Percentiles rank a stretch among this genome's conserved stretches.
Evolutionary conservation across 257 asterid genomes (phyloP).

Genomic region (Solanum infundibuliforme): DNA sequence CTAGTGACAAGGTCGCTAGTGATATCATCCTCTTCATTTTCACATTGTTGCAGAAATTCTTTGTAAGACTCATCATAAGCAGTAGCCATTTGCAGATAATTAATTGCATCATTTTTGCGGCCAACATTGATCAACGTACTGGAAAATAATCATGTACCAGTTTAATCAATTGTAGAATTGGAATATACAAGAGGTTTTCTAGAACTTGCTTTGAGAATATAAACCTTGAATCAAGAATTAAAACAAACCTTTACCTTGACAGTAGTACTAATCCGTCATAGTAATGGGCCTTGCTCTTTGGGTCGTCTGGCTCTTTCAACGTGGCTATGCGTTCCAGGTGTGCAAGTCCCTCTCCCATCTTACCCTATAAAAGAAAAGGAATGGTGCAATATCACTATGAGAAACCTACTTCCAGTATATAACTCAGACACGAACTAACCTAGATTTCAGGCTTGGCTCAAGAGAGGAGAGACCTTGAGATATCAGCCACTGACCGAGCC

Average conservation of each 20-base stretch:
- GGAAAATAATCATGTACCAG: not conserved
- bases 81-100: not conserved
- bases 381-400: not conserved
- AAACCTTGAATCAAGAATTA: not conserved
- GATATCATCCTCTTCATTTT: not conserved
- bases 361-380: slow-evolving; percentile 35
- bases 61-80: slow-evolving; percentile 6
- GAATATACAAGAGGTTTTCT: not conserved
- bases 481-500: not conserved
- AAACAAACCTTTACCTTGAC: slow-evolving; percentile 38
- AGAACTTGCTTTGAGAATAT: not conserved
- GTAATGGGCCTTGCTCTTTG: slow-evolving; percentile 66
- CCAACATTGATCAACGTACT: slow-evolving; percentile 46
- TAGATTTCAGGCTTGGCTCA: too few relatives aligned
- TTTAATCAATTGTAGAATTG: not conserved
- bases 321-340: slow-evolving; percentile 70
- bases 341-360: slow-evolving; percentile 41
- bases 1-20: not conserved
- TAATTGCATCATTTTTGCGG: not conserved
- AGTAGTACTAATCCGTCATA: slow-evolving; percentile 59
- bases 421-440: not conserved
- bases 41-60: not conserved
- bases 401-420: not conserved
- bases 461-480: not conserved
- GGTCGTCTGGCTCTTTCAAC: slow-evolving; percentile 59